These are phyloP conservation scores for Handroanthus guayacan DNA, from an alignment of 257 asterid species.

Conservation along the genomic window DNA sequence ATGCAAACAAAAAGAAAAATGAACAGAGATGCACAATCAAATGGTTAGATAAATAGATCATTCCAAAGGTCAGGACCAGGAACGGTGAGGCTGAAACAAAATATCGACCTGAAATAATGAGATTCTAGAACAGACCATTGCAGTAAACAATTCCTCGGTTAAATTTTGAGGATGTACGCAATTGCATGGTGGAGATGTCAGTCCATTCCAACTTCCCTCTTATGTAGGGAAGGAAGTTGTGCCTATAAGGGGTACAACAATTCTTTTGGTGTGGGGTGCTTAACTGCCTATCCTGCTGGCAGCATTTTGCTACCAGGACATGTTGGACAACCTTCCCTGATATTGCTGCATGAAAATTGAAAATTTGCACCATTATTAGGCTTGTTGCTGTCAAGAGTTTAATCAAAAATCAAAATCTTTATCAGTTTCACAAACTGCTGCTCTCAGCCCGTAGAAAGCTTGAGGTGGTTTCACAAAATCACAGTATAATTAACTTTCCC, in stretches of 20 bases:
- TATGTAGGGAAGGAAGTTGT: constrained; percentile 62
- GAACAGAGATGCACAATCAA: constrained; percentile 35
- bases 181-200: constrained; percentile 78
- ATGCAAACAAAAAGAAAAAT: constrained; percentile 7
- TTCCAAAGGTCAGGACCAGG: constrained; percentile 45
- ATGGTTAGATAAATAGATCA: constrained; percentile 42
- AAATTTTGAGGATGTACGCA: constrained; percentile 64
- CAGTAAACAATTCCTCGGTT: constrained; percentile 78
- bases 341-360: constrained; percentile 87
- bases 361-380: constrained; percentile 59
- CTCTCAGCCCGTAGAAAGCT: constrained; percentile 12
- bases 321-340: constrained; percentile 94
- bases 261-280: constrained; percentile 69
- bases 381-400: constrained; percentile 44
- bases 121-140: constrained; percentile 99
- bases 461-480: constrained; percentile 22
- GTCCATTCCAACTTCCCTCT: constrained; percentile 82
- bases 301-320: constrained; percentile 91
- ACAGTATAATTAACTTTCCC: not conserved
- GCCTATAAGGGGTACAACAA: constrained; percentile 67
- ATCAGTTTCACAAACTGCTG: constrained; percentile 26
- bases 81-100: constrained; percentile 57
- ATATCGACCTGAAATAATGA: constrained; percentile 75
- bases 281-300: constrained; percentile 92
- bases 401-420: constrained; percentile 32